Conservation (phyloP, 2,329 filamentous ascomycete species). For the Fusarium miscanthi region DNA sequence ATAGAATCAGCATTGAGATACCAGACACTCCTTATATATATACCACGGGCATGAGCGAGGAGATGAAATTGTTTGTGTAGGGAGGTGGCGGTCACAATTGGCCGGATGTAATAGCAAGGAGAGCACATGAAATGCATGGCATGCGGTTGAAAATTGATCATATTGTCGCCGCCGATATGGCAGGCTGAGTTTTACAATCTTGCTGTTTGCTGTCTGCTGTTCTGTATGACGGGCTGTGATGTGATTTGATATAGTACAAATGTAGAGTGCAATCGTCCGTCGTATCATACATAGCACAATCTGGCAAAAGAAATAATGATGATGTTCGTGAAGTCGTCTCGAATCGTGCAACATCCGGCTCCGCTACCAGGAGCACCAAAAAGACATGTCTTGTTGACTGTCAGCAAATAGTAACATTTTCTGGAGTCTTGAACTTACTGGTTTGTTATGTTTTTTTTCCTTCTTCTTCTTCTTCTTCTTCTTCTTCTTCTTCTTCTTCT, state of each 20-base stretch:
- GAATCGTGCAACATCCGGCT: slow-evolving; percentile 5
- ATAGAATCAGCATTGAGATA: slow-evolving; percentile 37
- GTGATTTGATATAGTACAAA: not conserved
- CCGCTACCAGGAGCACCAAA: slow-evolving; percentile 12
- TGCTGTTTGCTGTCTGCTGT: slow-evolving; percentile 1
- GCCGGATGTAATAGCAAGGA: slow-evolving; percentile 16
- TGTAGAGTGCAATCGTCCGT: not conserved
- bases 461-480: no score
- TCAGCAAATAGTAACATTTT: not conserved
- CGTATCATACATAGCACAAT: not conserved
- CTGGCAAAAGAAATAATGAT: not conserved
- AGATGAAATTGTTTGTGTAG: not conserved
- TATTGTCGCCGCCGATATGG: slow-evolving; percentile 21
- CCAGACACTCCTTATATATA: slow-evolving; percentile 42
- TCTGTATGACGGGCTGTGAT: not conserved
- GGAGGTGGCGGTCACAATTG: not conserved
- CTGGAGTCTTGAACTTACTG: not conserved
- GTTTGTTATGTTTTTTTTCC: not conserved
- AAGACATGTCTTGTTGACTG: not conserved
- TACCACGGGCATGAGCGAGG: slow-evolving; percentile 8
- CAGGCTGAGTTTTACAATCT: slow-evolving; percentile 17
- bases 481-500: not conserved
- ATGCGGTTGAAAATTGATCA: slow-evolving; percentile 19
- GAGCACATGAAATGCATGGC: not conserved
- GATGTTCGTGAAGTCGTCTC: slow-evolving; percentile 19